phyloP scores from a whole-genome alignment of 306 rosid genomes.

The Rosa persica region DNA sequence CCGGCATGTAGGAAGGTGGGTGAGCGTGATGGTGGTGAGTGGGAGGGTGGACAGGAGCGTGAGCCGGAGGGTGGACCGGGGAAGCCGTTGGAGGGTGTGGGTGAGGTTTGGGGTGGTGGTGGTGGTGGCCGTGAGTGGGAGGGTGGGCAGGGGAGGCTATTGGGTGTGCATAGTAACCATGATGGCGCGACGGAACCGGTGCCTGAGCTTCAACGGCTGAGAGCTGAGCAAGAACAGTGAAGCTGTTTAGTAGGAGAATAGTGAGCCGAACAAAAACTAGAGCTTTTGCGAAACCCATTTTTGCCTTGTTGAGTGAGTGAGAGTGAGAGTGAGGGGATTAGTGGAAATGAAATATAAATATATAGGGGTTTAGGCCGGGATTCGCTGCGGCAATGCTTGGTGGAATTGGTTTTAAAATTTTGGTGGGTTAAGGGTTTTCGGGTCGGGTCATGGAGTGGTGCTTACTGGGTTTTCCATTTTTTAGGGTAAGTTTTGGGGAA shows the following conservation, averaged over 20 bases:
- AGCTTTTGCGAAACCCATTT: constrained; percentile 24
- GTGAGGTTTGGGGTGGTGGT: constrained; percentile 28
- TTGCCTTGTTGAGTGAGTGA: background rate
- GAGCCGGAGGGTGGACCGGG: constrained; percentile 21
- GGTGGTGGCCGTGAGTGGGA: constrained; percentile 27
- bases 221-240: constrained; percentile 22
- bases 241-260: constrained; percentile 23
- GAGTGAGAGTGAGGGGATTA: background rate
- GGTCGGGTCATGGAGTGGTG: background rate
- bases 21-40: constrained; percentile 12
- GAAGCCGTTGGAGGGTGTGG: constrained; percentile 22
- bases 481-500: background rate
- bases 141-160: constrained; percentile 18
- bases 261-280: constrained; percentile 12
- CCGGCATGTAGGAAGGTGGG: constrained; percentile 1
- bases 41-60: constrained; percentile 12
- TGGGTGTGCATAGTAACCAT: constrained; percentile 17
- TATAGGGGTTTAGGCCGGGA: constrained; percentile 37
- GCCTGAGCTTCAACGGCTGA: constrained; percentile 20
- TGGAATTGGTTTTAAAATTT: background rate
- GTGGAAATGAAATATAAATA: constrained; percentile 9
- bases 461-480: background rate
- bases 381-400: constrained; percentile 31
- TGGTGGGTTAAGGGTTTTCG: background rate
- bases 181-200: constrained; percentile 28